These are phyloP conservation scores for Tagetes patula DNA, from an alignment of 129 eudicot genomes.

Conservation along the genomic window DNA sequence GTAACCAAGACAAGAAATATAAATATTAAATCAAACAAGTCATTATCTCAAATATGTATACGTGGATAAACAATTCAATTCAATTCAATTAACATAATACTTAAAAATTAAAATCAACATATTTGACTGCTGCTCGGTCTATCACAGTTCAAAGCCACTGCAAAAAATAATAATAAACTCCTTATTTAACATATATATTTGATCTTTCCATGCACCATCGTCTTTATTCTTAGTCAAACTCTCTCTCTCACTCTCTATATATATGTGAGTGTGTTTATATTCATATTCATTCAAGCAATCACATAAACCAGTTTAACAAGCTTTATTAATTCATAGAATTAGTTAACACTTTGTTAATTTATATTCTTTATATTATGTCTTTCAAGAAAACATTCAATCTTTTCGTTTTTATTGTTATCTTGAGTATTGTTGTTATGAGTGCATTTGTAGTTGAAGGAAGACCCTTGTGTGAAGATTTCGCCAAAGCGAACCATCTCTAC, in stretches of 20 bases:
- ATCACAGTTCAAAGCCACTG: neutral
- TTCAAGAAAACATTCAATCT: constrained; percentile 22
- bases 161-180: neutral
- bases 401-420: constrained; percentile 18
- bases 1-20: no score
- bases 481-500: constrained; percentile 24
- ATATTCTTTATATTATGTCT: constrained; percentile 9
- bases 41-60: no score
- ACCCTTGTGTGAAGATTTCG: constrained; percentile 39
- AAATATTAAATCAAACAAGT: no score
- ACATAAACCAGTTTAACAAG: neutral
- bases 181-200: neutral
- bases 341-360: neutral
- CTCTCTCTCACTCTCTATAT: neutral
- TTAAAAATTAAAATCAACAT: neutral
- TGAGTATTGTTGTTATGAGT: constrained; percentile 22
- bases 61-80: neutral
- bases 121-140: neutral
- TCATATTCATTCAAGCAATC: neutral
- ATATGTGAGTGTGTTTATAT: no score
- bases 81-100: neutral
- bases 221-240: neutral
- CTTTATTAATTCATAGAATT: neutral
- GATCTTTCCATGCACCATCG: constrained; percentile 1
- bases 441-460: constrained; percentile 27